Evolutionary conservation across 345 rosid genomes (phyloP).

Genomic region (Raphanus raphanistrum): DNA sequence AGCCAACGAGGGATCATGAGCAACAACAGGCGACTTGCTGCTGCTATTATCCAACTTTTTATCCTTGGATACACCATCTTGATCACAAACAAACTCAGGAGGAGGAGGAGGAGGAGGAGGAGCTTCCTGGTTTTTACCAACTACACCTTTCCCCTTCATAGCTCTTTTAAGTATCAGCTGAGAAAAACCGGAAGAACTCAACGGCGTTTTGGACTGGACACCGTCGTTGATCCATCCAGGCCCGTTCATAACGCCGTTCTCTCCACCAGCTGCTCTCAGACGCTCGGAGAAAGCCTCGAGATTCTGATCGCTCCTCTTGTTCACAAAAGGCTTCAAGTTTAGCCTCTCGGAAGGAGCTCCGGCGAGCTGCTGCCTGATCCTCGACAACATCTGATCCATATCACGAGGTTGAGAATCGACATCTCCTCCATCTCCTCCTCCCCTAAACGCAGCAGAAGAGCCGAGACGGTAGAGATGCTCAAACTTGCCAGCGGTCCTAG

Average conservation of each 20-base stretch:
- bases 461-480: conserved; percentile 39
- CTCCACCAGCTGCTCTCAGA: conserved; percentile 43
- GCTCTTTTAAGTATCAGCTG: conserved; percentile 43
- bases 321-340: conserved; percentile 35
- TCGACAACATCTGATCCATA: conserved; percentile 38
- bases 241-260: conserved; percentile 33
- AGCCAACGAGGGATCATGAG: conserved; percentile 13
- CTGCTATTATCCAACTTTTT: conserved; percentile 30
- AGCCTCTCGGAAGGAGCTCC: conserved; percentile 42
- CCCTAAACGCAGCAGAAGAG: conserved; percentile 31
- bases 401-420: conserved; percentile 40
- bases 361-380: conserved; percentile 43
- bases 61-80: conserved; percentile 31
- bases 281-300: conserved; percentile 41
- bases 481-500: conserved; percentile 39
- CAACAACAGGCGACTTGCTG: conserved; percentile 20
- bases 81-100: conserved; percentile 24
- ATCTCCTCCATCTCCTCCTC: conserved; percentile 39
- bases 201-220: conserved; percentile 37
- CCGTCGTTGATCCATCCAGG: conserved; percentile 32
- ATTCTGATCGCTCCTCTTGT: conserved; percentile 40
- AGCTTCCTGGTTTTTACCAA: conserved; percentile 34
- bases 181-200: conserved; percentile 41
- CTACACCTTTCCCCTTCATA: conserved; percentile 52
- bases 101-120: neutral